These are phyloP conservation scores for Lachnellula hyalina DNA, from an alignment of 2,329 filamentous ascomycete species.

Conservation along the genomic window DNA sequence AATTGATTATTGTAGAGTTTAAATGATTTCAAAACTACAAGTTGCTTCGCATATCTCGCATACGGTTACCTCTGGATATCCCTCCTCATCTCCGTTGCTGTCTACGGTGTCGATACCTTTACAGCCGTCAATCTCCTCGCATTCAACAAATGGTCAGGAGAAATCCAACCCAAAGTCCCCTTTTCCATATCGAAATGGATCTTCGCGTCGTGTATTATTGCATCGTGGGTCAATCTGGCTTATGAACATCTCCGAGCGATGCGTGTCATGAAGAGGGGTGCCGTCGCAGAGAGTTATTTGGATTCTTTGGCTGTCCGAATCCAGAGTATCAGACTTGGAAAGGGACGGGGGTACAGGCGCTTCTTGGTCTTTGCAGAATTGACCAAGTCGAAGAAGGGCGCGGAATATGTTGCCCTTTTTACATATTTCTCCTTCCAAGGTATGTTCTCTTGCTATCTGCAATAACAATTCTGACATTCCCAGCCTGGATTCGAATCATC, in stretches of 20 bases:
- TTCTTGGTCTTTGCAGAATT: constrained; percentile 70
- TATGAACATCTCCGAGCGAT: constrained; percentile 78
- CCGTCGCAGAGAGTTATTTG: constrained; percentile 86
- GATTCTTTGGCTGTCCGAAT: constrained; percentile 80
- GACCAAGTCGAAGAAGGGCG: constrained; percentile 68
- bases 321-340: constrained; percentile 72
- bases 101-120: constrained; percentile 88
- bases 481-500: constrained; percentile 82
- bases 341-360: constrained; percentile 74
- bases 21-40: constrained; percentile 78
- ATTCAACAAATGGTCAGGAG: constrained; percentile 83
- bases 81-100: constrained; percentile 70
- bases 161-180: constrained; percentile 72
- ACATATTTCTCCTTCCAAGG: constrained; percentile 64
- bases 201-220: constrained; percentile 85
- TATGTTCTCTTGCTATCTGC: constrained; percentile 33
- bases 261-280: constrained; percentile 75
- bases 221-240: constrained; percentile 76
- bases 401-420: constrained; percentile 67
- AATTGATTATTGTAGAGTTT: constrained; percentile 39
- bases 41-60: constrained; percentile 70
- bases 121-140: constrained; percentile 86
- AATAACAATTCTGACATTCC: constrained; percentile 11
- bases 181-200: constrained; percentile 87
- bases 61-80: constrained; percentile 83